phyloP scores from a whole-genome alignment of 176 grass and related monocot species.

The bread wheat (Triticum aestivum) region DNA sequence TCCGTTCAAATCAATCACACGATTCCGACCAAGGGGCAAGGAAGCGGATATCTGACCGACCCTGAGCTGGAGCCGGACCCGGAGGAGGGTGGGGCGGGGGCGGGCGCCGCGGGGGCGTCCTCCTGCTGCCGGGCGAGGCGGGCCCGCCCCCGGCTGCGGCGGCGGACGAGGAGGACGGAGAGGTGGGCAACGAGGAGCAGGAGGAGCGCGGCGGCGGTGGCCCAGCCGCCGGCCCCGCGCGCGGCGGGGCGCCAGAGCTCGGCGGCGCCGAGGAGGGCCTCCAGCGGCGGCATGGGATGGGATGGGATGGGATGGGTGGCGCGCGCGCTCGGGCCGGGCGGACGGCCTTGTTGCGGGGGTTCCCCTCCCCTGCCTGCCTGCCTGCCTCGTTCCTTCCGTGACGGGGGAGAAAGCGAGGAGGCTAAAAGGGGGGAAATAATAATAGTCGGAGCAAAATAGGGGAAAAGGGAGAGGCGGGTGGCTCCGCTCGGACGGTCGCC shows the following conservation, averaged over 20 bases:
- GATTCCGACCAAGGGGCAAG: no score
- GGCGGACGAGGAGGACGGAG: slow-evolving; percentile 41
- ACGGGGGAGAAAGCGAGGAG: background rate
- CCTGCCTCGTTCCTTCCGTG: background rate
- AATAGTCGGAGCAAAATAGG: background rate
- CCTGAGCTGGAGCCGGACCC: background rate
- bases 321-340: background rate
- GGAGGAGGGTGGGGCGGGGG: background rate
- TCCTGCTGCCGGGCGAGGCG: background rate
- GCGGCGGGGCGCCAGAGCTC: slow-evolving; percentile 45
- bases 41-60: background rate
- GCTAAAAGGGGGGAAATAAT: background rate
- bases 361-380: no score
- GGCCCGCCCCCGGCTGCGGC: background rate
- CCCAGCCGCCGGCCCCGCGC: slow-evolving; percentile 48
- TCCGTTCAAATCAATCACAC: background rate
- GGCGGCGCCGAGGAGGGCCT: slow-evolving; percentile 17
- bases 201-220: slow-evolving; percentile 56
- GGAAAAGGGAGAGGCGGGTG: background rate
- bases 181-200: slow-evolving; percentile 45
- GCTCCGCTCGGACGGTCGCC: background rate
- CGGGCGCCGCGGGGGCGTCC: background rate
- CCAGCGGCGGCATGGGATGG: slow-evolving; percentile 23
- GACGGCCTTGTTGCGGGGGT: no score
- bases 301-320: background rate